Conservation (phyloP, 2,329 filamentous ascomycete genomes). For the Nannizziopsis arthrosporioides region DNA sequence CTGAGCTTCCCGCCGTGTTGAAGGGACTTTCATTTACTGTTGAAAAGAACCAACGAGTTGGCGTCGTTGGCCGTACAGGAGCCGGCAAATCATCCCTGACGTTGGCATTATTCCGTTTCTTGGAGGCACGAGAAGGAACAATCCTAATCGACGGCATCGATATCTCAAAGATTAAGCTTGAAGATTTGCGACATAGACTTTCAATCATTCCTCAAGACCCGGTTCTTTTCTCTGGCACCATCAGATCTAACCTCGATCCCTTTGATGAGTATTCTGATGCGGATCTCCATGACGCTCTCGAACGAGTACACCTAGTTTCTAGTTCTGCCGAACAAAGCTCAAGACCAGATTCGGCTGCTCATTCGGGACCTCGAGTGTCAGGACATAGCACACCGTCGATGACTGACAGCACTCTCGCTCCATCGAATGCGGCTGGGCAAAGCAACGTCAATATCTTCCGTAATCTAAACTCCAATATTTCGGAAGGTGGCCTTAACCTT, state of each 20-base stretch:
- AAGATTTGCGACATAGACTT: slow-evolving; percentile 59
- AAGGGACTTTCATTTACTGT: slow-evolving; percentile 58
- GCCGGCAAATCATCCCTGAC: slow-evolving; percentile 68
- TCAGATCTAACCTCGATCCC: slow-evolving; percentile 65
- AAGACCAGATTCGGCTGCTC: neutral
- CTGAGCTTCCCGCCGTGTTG: slow-evolving; percentile 58
- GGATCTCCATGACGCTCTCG: slow-evolving; percentile 57
- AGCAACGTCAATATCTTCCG: slow-evolving; percentile 49
- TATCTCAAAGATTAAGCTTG: slow-evolving; percentile 58
- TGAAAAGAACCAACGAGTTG: slow-evolving; percentile 55
- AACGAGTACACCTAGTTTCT: slow-evolving; percentile 56
- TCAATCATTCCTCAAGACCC: slow-evolving; percentile 78
- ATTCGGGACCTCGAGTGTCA: neutral
- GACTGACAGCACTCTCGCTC: slow-evolving; percentile 4
- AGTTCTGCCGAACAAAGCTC: slow-evolving; percentile 24
- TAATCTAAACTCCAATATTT: slow-evolving; percentile 51
- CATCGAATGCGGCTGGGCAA: slow-evolving; percentile 14
- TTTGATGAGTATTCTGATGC: slow-evolving; percentile 58
- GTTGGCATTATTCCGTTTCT: slow-evolving; percentile 64
- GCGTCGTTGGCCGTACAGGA: slow-evolving; percentile 67
- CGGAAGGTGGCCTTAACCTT: slow-evolving; percentile 61
- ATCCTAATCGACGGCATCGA: slow-evolving; percentile 64
- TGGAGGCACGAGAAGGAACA: slow-evolving; percentile 54
- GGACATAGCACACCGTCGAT: slow-evolving; percentile 16
- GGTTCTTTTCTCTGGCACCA: slow-evolving; percentile 67